Base-by-base conservation (phyloP, 257 asterid genomes). In the Salvia rosmarinus region DNA sequence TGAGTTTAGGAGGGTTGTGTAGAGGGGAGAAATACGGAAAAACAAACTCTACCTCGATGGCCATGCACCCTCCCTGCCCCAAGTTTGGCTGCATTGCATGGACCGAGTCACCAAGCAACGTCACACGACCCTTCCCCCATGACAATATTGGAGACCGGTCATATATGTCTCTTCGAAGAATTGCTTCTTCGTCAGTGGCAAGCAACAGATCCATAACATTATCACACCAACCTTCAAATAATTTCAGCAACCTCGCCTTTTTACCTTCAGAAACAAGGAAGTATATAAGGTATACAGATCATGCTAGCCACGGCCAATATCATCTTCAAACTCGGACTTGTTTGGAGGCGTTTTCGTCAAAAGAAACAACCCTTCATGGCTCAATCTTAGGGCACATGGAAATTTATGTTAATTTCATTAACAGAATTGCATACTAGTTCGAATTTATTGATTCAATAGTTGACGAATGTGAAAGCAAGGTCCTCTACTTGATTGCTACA, bases 1-100 rank as follows among this genome's bases (percentile, higher is more conserved):
- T 35, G 35, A 42, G 16, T 4, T 4, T 6, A 52, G 9, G 14
- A 8, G 30, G 28, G 20, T 12, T 3, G 13, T 25, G 14, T 5
- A 37, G 9, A 37, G 37, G 37, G 37, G 5, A 13, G 5, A 17
- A 11, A 13, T 3, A 34, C 5, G 25, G 14, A 10, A 65, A 56
- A 9, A 1, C 6, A 16, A 49, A 71, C n/a, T 37, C 13, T 74
- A 94, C 98, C 96, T 95, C 99, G 51, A 95, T 95, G 73, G 99
- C 98, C 99, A 95, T 91, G 85, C 98, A 95, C 54, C 99, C 99
- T 19, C 99, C 99, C 81, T 95, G 99, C 46, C 99, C 99, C 87
- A 95, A 85, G 77, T 95, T 95, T 37, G 99, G 99, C 79, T 95
- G 99, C 99, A 95, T 95, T 13, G 98, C 99, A 69, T 95, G 99